Percentiles rank a stretch among this genome's conserved stretches.
phyloP scores from a whole-genome alignment of 1,284 basidiomycete species.

The Cystobasidium sp. region DNA sequence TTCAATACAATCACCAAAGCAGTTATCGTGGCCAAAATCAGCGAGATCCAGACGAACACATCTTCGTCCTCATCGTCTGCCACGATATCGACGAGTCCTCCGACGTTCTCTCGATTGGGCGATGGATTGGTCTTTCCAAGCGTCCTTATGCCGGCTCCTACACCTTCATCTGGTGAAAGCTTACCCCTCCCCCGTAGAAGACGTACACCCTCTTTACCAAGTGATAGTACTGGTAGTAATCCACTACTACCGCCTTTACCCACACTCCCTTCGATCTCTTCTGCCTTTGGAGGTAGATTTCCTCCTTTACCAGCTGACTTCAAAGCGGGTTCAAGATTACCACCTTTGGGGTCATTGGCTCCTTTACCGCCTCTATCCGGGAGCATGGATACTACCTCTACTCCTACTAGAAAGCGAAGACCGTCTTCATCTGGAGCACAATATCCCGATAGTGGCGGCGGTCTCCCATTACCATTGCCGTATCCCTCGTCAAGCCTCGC shows the following conservation, averaged over 20 bases:
- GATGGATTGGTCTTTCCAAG: not conserved
- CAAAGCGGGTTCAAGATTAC: not conserved
- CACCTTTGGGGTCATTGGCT: constrained; percentile 3
- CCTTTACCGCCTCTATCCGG: constrained; percentile 4
- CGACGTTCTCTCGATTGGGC: too few species aligned
- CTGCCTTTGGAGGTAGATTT: not conserved
- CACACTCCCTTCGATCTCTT: not conserved
- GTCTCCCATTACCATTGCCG: too few species aligned
- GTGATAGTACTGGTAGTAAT: not conserved
- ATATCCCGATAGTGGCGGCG: too few species aligned
- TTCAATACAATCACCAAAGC: constrained; percentile 6
- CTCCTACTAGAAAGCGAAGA: too few species aligned
- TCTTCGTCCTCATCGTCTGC: not conserved
- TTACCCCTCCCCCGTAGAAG: not conserved
- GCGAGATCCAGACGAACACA: not conserved
- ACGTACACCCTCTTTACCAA: not conserved
- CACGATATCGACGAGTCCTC: not conserved
- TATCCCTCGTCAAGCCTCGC: too few species aligned
- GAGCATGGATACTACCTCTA: not conserved
- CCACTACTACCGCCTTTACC: not conserved
- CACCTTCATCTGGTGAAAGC: not conserved
- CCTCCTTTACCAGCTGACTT: not conserved
- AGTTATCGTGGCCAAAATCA: constrained; percentile 16
- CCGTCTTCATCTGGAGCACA: too few species aligned
- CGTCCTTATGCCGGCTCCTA: constrained; percentile 2